phyloP scores from a whole-genome alignment of 176 grass and related monocot species.

The Triticum aestivum region IWGSC_CS_RefSeq_v2.1 NC_057801.1:670353116-670353615 shows the following conservation, averaged over 20 bases:
- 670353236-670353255: background rate
- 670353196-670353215: background rate
- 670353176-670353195: background rate
- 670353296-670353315: background rate
- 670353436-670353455: background rate
- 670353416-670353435: too few species aligned
- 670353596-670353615: background rate
- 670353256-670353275: background rate
- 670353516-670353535: background rate
- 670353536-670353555: background rate
- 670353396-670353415: background rate
- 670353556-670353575: background rate
- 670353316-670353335: background rate
- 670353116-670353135: background rate
- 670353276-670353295: background rate
- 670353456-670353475: background rate
- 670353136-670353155: background rate
- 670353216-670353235: background rate
- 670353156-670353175: background rate
- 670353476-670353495: background rate
- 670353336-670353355: background rate
- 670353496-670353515: background rate
- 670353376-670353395: background rate
- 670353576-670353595: background rate
- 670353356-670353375: background rate